Evolutionary conservation across 78 protist species (phyloP).

Genomic region (Planoprotostelium fungivorum): DNA sequence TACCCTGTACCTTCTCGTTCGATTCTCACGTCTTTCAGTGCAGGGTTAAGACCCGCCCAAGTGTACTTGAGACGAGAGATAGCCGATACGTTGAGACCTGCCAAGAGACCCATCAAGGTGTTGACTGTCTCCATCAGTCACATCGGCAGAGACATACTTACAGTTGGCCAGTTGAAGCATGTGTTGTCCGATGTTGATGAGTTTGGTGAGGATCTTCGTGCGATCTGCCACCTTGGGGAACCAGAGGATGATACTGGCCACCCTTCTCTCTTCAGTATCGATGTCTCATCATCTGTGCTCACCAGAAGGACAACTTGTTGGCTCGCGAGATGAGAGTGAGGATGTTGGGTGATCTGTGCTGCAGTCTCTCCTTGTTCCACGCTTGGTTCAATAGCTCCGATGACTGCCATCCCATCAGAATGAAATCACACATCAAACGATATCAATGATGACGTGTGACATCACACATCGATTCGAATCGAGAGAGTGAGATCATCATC

Average conservation of each 20-base stretch:
- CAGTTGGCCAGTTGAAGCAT: not conserved
- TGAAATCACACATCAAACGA: too few species aligned
- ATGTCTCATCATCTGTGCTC: not conserved
- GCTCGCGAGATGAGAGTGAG: conserved; percentile 50
- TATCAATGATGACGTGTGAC: too few species aligned
- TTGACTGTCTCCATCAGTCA: conserved; percentile 56
- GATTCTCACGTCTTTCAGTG: too few species aligned
- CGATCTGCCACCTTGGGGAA: conserved; percentile 41
- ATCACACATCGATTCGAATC: too few species aligned
- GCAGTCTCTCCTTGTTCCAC: conserved; percentile 62
- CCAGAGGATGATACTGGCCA: conserved; percentile 48
- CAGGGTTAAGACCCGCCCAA: conserved; percentile 33
- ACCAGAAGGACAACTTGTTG: conserved; percentile 64
- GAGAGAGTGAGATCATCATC: not conserved
- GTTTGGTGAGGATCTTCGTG: conserved; percentile 32
- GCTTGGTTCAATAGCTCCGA: conserved; percentile 69
- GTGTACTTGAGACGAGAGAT: conserved; percentile 48
- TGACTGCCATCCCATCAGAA: conserved; percentile 33
- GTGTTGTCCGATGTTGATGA: conserved; percentile 38
- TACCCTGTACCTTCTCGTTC: too few species aligned
- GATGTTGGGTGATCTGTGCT: conserved; percentile 59
- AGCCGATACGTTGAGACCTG: conserved; percentile 53
- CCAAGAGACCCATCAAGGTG: conserved; percentile 40
- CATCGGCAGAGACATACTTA: not conserved
- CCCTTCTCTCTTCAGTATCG: conserved; percentile 12